Base-by-base conservation (phyloP, 495 filamentous ascomycete genomes). In the Penicillium soppii region DNA sequence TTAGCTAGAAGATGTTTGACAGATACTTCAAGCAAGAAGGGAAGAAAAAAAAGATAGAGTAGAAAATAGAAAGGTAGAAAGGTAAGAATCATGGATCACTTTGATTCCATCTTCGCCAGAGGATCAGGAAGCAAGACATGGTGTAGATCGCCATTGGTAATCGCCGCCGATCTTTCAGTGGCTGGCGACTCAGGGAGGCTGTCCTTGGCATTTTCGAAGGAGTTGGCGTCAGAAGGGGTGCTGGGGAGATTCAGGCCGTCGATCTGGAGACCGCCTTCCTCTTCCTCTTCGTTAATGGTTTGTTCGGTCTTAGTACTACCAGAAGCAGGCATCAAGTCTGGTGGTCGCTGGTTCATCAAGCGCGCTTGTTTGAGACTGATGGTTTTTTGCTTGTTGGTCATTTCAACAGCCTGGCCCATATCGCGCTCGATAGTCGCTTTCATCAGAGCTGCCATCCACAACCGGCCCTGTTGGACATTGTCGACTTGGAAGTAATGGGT, bases 361-460 rank as follows among this genome's bases (percentile, higher is more conserved):
- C 81, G 81, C 27, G 92, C 92, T 68, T 95, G 92, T 32, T 84
- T 84, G 9, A 97, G 80, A 42, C 86, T 90, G 41, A 97, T 92
- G 0, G 92, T 97, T 70, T 92, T 90, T 59, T 91, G 91, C 60
- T 92, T 89, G 72, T 96, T 97, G n/a, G 91, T 94, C 0, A 87
- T 91, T 27, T 87, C 89, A 45, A 95, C 83, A 1, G 82, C 77
- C 50, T 85, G 77, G 7, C 81, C 78, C 57, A 92, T 83, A 59
- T 99, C 94, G 50, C 92, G 86, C 56, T 97, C 95, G 56, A 99
- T 99, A 5, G 95, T 99, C 3, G 95, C 95, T 71, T 97, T 99
- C 90, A 97, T 95, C 52, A 99, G 74, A 9, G 95, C 95, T 4
- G 90, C 95, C 95, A 99, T 99, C 95, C 95, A 99, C 33, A 91